Evolutionary conservation across 1,284 basidiomycete genomes (phyloP), one percentile per base, ranked within the genome.

Genomic region (Sporisorium graminicola): DNA sequence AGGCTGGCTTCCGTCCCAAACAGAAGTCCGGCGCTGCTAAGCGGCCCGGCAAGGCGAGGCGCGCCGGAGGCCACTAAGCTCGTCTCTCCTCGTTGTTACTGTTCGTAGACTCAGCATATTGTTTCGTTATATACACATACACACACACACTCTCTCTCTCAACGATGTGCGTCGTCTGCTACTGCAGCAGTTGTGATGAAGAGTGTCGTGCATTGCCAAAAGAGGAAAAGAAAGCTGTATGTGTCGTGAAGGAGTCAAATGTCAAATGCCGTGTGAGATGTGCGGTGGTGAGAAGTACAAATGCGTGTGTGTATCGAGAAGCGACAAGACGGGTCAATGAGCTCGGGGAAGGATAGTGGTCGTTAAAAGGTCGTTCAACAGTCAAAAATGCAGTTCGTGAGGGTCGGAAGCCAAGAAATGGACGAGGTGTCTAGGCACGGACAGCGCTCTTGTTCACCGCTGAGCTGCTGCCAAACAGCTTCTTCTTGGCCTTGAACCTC

Each of bases 401-500:
- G 26, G 5, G 4, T 12, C 20, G 8, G 40, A 60, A 55, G n/a
- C n/a, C n/a, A n/a, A n/a, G n/a, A n/a, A n/a, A n/a, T n/a, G n/a
- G n/a, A n/a, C n/a, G n/a, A 56, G 50, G 40, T 27, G 18, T 18
- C 49, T 26, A 74, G 14, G 66, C 72, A 18, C 49, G 42, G 16
- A 74, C 72, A 5, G 72, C 66, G 35, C 63, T 74, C 57, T 65
- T 66, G 20, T 63, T 66, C n/a, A 70, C 59, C 5, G 67, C 66
- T 12, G 66, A 64, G 12, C 26, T 14, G 1, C n/a, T 10, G n/a
- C 74, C 69, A 58, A 77, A 77, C 22, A 72, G 62, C 26, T 74
- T 77, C 61, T 74, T 77, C 58, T 74, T 77, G 4, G 58, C 16
- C 42, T 77, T 77, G 3, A 42, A 18, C 55, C 71, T 77, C 18